A percentile compares a stretch with the other conserved stretches of the same genome.
phyloP scores from a whole-genome alignment of 2,329 filamentous ascomycete genomes.

The Colletotrichum liaoningense region DNA sequence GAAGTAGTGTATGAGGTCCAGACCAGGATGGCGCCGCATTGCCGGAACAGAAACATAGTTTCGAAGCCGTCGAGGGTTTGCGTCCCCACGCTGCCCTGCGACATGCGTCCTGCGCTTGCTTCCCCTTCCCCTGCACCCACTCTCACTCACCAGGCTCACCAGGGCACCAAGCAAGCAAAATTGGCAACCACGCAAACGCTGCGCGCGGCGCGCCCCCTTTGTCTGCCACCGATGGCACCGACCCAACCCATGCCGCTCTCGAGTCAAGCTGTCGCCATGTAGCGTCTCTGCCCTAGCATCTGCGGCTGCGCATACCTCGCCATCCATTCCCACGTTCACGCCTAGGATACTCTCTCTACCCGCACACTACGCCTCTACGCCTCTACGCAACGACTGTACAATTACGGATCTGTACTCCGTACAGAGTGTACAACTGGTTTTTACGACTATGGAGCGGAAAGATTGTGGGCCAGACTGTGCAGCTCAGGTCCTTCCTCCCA shows the following conservation, averaged over 20 bases:
- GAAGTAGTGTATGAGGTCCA: neutral
- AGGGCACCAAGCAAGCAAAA: neutral
- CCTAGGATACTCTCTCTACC: no score
- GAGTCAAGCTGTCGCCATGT: no score
- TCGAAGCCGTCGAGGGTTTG: neutral
- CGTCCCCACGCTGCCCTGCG: neutral
- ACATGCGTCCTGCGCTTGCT: neutral
- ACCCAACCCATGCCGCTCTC: neutral
- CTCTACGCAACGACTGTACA: no score
- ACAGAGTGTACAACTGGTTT: no score
- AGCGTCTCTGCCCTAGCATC: no score
- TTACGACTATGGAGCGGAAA: no score
- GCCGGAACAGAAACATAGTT: constrained; percentile 1
- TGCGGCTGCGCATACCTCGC: no score
- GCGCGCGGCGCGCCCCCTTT: no score
- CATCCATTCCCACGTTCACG: no score
- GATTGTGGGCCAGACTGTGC: neutral
- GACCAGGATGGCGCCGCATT: neutral
- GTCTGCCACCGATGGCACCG: no score
- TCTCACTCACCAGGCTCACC: neutral
- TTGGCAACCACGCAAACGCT: neutral
- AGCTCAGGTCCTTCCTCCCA: neutral
- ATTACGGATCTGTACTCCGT: neutral
- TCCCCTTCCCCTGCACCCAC: neutral
- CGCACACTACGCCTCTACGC: no score